These are phyloP conservation scores for Bretziella fagacearum DNA, from an alignment of 2,329 filamentous ascomycete genomes.

Conservation along the genomic window DNA sequence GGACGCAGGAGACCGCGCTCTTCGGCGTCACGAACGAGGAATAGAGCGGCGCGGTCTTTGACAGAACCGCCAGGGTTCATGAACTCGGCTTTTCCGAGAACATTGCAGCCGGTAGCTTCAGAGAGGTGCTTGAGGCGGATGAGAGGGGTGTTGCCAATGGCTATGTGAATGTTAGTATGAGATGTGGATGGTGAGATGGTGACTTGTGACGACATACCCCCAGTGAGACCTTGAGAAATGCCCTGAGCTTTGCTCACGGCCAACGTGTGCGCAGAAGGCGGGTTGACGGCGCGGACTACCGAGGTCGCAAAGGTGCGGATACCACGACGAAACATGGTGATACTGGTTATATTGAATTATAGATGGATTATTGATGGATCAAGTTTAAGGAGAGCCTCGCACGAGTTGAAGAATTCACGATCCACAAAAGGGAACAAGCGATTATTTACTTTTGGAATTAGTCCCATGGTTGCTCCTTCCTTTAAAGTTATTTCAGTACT, in stretches of 20 bases:
- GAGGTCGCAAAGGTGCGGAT: conserved; percentile 50
- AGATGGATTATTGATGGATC: neutral
- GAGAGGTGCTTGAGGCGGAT: conserved; percentile 82
- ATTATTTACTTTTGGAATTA: too few relatives aligned
- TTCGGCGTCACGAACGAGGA: conserved; percentile 86
- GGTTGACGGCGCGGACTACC: conserved; percentile 32
- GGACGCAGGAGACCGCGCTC: conserved; percentile 65
- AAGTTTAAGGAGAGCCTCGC: neutral
- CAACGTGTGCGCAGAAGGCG: conserved; percentile 43
- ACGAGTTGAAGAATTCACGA: too few relatives aligned
- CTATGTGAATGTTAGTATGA: conserved; percentile 27
- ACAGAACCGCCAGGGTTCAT: conserved; percentile 94
- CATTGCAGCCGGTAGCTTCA: conserved; percentile 76
- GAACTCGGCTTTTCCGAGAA: conserved; percentile 95
- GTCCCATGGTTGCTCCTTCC: neutral
- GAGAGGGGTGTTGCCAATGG: conserved; percentile 92
- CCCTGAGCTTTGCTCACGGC: conserved; percentile 67
- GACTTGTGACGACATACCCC: conserved; percentile 39
- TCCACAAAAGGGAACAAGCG: too few relatives aligned
- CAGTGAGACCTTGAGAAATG: conserved; percentile 59
- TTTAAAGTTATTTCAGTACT: neutral
- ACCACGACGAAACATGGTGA: conserved; percentile 51
- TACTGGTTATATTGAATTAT: neutral
- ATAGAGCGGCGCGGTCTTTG: conserved; percentile 91
- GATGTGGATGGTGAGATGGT: neutral